These are phyloP conservation scores for Aureococcus anophagefferens DNA, from an alignment of 108 stramenopile genomes.

Conservation along the genomic window DNA sequence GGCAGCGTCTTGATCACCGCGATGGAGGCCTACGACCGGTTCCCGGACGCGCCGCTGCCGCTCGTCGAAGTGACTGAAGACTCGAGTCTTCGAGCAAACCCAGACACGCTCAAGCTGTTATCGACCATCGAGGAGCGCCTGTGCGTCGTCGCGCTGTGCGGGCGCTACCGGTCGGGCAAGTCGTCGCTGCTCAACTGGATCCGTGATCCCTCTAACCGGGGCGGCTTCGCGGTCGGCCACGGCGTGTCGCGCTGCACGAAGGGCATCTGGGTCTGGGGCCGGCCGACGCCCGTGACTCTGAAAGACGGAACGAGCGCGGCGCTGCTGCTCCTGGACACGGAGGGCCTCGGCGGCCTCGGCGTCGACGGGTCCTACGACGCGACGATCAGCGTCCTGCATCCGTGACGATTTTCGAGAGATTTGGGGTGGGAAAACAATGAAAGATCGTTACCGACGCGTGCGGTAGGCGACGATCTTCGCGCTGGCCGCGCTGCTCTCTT, in stretches of 20 bases:
- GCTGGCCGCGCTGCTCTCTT: constrained; percentile 8
- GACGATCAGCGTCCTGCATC: no score
- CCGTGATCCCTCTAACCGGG: not conserved
- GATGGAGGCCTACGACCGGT: no score
- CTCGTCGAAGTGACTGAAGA: no score
- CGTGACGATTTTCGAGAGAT: no score
- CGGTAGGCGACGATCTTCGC: not conserved
- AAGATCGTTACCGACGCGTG: no score
- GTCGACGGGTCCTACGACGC: not conserved
- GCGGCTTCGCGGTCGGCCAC: not conserved
- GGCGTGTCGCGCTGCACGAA: not conserved
- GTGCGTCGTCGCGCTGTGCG: not conserved
- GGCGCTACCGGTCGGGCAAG: not conserved
- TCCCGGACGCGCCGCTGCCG: not conserved
- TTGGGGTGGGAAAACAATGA: no score
- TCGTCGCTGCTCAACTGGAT: not conserved
- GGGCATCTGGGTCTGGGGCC: not conserved
- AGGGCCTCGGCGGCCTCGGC: not conserved
- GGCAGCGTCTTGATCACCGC: no score
- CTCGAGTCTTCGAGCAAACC: no score
- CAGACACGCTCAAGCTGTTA: not conserved
- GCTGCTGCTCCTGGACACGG: not conserved
- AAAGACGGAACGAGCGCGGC: not conserved
- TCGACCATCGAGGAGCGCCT: not conserved
- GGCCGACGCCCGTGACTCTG: not conserved